Evolutionary conservation across 2,329 filamentous ascomycete species (phyloP), one percentile per base, ranked within the genome.

Genomic region (Scedosporium boydii): DNA sequence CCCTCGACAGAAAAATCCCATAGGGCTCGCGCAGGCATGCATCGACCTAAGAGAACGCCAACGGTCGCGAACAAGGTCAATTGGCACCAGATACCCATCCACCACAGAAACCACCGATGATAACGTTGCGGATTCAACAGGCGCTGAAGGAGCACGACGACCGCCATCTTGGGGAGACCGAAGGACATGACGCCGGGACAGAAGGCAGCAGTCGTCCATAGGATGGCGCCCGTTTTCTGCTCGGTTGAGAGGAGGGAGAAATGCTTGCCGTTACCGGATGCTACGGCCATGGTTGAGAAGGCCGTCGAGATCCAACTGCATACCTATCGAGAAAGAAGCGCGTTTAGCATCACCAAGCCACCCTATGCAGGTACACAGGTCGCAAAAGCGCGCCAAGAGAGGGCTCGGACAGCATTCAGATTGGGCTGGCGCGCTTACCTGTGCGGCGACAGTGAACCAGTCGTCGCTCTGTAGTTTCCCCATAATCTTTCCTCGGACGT

Each of bases 111-210:
- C 9, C 29, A 42, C 0, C 41, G 59, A 60, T 71, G 68, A 5
- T 16, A 9, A 7, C 61, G 63, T 18, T 59, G 63, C 14, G 70
- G 70, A 44, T 67, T 66, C 29, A 72, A 51, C 2, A 72, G 67
- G n/a, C 68, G 65, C 5, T 61, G 64, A 0, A 72, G 65, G 1
- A 72, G 68, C 2, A 62, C 59, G 6, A 70, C 64, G 44, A 69
- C 69, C n/a, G 70, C 70, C 3, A 72, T 61, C 58, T 72, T 72
- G 3, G 70, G 70, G 4, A 72, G 26, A 1, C 66, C 67, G 51
- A 71, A 69, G 7, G 70, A 66, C 9, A 69, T 27, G 46, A 72
- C 66, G 12, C 70, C 69, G 4, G 69, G 69, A 12, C 64, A 62
- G 62, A 70, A 71, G 27, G 66, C 69, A 3, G 67, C 64, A 51